Base-by-base conservation (phyloP, 2,329 filamentous ascomycete species). In the Blastomyces gilchristii region DNA sequence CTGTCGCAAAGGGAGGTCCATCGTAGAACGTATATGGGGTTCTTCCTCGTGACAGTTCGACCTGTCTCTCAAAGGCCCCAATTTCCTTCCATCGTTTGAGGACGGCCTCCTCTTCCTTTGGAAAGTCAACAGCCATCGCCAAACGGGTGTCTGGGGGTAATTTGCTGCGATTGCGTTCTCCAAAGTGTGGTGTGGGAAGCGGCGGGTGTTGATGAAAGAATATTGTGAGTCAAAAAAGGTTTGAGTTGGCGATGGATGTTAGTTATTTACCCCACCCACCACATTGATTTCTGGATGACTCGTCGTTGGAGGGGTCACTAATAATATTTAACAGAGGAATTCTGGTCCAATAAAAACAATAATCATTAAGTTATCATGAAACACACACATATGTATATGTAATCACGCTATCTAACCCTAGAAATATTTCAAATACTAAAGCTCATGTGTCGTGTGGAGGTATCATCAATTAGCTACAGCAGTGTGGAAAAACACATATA, bases 1-100 rank as follows among this genome's bases (percentile, higher is more conserved):
- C 83, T 68, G 88, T 96, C 73, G 86, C 87, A 73, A 91, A 91
- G 5, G 88, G 88, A 63, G 88, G 88, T 12, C 90, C 90, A 82
- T 93, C 90, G 80, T 97, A 97, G 79, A 99, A 99, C 63, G 91
- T 96, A 75, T 96, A 99, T 62, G 86, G 88, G 67, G 89, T 85
- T 66, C 87, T 85, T 68, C 89, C 90, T 75, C 89, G 84, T 12
- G 92, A 94, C 65, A 97, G 85, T 77, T 94, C 89, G 66, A 93
- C 85, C 80, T 95, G 90, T 66, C 87, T 86, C 73, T 90, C 85
- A 76, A 97, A 97, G 69, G 94, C 94, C 72, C 93, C 84, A 74
- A 96, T 94, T 74, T 94, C 90, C 73, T 87, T 88, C 94, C 93
- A 99, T 79, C 86, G 84, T 74, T 87, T 81, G 76, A 97, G 86